Evolutionary conservation across 2,329 filamentous ascomycete species (phyloP).

Genomic region (Fusarium pilosicola): DNA sequence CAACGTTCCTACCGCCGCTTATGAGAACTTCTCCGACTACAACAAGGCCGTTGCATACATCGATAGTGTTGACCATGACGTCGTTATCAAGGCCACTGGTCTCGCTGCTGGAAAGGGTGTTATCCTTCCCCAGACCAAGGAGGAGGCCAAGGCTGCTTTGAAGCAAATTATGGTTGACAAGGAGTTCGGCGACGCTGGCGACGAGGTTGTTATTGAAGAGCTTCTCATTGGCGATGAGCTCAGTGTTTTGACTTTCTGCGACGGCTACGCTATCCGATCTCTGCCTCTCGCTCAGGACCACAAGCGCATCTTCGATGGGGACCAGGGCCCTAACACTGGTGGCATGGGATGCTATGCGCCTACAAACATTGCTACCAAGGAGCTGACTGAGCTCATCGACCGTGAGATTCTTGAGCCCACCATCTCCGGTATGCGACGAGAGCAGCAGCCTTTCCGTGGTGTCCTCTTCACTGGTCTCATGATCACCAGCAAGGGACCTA

Average conservation of each 20-base stretch:
- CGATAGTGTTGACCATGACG: slow-evolving; percentile 73
- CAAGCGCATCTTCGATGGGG: slow-evolving; percentile 92
- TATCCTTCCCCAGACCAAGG: slow-evolving; percentile 82
- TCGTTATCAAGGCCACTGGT: slow-evolving; percentile 94
- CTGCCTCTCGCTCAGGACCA: slow-evolving; percentile 95
- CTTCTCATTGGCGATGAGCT: slow-evolving; percentile 91
- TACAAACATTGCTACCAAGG: slow-evolving; percentile 80
- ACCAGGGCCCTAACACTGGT: slow-evolving; percentile 91
- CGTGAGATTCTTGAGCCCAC: slow-evolving; percentile 88
- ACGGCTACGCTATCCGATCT: slow-evolving; percentile 84
- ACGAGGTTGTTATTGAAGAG: slow-evolving; percentile 96
- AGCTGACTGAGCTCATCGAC: slow-evolving; percentile 82
- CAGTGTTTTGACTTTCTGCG: slow-evolving; percentile 89
- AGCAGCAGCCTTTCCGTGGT: slow-evolving; percentile 78
- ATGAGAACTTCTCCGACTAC: slow-evolving; percentile 87
- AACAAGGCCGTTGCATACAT: slow-evolving; percentile 79
- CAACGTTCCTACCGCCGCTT: slow-evolving; percentile 88
- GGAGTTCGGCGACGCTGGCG: slow-evolving; percentile 86
- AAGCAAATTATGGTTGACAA: slow-evolving; percentile 90
- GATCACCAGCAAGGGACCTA: slow-evolving; percentile 83
- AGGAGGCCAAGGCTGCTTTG: slow-evolving; percentile 84
- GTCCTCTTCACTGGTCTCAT: slow-evolving; percentile 92
- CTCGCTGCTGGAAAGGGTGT: slow-evolving; percentile 96
- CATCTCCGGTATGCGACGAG: slow-evolving; percentile 85
- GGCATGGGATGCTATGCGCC: slow-evolving; percentile 98